Evolutionary conservation across 352 stramenopile genomes (phyloP).

Genomic region (Blastocystis sp.): DNA sequence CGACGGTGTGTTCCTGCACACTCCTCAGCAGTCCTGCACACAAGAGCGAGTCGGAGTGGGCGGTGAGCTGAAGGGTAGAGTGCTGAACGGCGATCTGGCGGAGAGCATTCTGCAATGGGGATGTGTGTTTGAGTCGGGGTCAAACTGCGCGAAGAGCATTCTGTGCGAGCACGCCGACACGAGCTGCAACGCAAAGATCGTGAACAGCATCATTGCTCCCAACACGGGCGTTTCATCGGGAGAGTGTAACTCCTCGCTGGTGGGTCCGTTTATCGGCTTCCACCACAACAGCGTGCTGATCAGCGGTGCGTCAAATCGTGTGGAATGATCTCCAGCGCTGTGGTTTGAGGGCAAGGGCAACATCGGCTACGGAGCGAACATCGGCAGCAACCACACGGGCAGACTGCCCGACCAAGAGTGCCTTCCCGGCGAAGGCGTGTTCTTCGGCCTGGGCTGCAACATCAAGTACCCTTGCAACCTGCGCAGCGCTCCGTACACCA

Average conservation of each 20-base stretch:
- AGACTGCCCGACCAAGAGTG: conserved; percentile 82
- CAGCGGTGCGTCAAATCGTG: not conserved
- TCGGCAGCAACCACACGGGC: conserved; percentile 91
- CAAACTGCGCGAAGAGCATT: conserved; percentile 77
- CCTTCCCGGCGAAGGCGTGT: conserved; percentile 86
- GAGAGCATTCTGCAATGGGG: conserved; percentile 71
- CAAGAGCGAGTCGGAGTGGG: conserved; percentile 74
- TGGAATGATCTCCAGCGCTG: conserved; percentile 74
- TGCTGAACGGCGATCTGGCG: conserved; percentile 71
- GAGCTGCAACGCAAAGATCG: conserved; percentile 80
- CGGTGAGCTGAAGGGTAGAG: not conserved
- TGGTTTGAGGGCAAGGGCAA: conserved; percentile 88
- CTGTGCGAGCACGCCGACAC: conserved; percentile 80
- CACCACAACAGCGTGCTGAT: conserved; percentile 88
- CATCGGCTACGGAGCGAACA: conserved; percentile 87
- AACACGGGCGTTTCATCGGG: conserved; percentile 83
- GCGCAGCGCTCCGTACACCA: conserved; percentile 83
- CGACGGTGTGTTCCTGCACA: conserved; percentile 75
- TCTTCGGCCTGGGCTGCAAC: conserved; percentile 87
- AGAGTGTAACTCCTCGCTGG: conserved; percentile 84
- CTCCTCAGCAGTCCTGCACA: conserved; percentile 77
- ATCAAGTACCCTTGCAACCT: conserved; percentile 92
- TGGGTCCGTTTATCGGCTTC: conserved; percentile 89
- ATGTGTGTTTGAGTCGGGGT: conserved; percentile 75
- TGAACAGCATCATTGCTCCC: conserved; percentile 80